phyloP scores from a whole-genome alignment of 805 yeast species.

The Cyberlindnera maritima region DNA sequence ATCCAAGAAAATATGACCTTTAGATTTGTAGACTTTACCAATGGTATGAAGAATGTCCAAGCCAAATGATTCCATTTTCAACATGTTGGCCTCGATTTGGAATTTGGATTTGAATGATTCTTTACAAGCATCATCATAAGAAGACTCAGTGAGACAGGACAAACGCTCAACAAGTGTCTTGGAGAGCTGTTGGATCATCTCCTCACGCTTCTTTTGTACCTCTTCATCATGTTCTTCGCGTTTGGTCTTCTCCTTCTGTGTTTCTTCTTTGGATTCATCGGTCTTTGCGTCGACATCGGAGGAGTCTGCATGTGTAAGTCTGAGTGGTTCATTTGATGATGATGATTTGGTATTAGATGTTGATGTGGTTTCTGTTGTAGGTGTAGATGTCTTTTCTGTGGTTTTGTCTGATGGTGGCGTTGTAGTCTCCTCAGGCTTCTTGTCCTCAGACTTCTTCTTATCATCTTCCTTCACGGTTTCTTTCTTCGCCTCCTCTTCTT shows the following conservation, averaged over 20 bases:
- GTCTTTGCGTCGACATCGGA: background rate
- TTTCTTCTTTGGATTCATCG: constrained; percentile 15
- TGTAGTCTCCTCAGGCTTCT: constrained; percentile 4
- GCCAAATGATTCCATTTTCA: constrained; percentile 85
- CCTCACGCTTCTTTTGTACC: constrained; percentile 61
- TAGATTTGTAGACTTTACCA: constrained; percentile 65
- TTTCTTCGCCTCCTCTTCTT: constrained; percentile 28
- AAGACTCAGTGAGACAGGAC: constrained; percentile 58
- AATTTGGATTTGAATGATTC: constrained; percentile 61
- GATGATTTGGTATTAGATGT: background rate
- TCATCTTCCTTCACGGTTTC: constrained; percentile 35
- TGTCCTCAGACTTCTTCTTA: constrained; percentile 21
- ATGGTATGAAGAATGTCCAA: constrained; percentile 73
- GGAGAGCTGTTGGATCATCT: constrained; percentile 60
- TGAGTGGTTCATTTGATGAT: constrained; percentile 6
- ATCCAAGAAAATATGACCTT: constrained; percentile 62
- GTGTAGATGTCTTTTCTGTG: no score
- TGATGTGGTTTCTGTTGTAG: background rate
- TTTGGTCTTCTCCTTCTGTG: constrained; percentile 41
- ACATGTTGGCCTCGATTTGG: constrained; percentile 76
- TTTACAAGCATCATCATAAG: constrained; percentile 58
- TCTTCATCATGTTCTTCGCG: constrained; percentile 73
- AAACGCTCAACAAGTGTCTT: constrained; percentile 55
- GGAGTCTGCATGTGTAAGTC: constrained; percentile 8
- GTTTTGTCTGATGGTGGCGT: background rate